These are phyloP conservation scores for Polygonum aviculare DNA, from an alignment of 148 eudicot genomes.

Conservation along the genomic window DNA sequence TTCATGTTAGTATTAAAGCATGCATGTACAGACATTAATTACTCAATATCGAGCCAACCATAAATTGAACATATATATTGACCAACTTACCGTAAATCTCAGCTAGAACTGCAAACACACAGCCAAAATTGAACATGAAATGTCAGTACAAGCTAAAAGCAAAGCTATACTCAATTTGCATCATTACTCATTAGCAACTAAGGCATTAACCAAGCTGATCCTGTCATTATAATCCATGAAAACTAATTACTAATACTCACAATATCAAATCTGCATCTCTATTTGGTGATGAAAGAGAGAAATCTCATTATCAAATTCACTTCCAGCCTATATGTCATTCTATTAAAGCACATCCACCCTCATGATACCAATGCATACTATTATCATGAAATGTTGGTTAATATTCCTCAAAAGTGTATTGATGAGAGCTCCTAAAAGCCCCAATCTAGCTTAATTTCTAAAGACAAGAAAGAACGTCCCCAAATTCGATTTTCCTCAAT, in stretches of 20 bases:
- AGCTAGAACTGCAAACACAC: conserved; percentile 43
- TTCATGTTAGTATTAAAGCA: too few relatives aligned
- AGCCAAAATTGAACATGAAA: conserved; percentile 11
- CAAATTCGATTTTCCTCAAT: background rate
- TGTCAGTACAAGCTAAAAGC: conserved; percentile 7
- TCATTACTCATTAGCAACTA: background rate
- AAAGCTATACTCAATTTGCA: background rate
- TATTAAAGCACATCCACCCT: background rate
- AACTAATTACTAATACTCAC: background rate
- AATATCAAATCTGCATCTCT: background rate
- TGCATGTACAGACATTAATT: too few relatives aligned
- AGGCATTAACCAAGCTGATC: background rate
- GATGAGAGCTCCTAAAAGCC: background rate
- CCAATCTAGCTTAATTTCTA: background rate
- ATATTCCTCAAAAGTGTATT: background rate
- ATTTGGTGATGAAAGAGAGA: background rate
- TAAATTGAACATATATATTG: background rate
- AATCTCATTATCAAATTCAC: background rate
- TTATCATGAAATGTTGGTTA: background rate
- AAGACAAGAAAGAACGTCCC: background rate
- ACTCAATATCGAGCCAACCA: too few relatives aligned
- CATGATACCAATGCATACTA: background rate
- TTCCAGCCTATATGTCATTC: background rate
- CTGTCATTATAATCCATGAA: background rate
- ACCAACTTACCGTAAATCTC: conserved; percentile 84